Percentiles rank a stretch among this genome's conserved stretches.
phyloP scores from a whole-genome alignment of 345 rosid genomes.

The Ricinus communis region DNA sequence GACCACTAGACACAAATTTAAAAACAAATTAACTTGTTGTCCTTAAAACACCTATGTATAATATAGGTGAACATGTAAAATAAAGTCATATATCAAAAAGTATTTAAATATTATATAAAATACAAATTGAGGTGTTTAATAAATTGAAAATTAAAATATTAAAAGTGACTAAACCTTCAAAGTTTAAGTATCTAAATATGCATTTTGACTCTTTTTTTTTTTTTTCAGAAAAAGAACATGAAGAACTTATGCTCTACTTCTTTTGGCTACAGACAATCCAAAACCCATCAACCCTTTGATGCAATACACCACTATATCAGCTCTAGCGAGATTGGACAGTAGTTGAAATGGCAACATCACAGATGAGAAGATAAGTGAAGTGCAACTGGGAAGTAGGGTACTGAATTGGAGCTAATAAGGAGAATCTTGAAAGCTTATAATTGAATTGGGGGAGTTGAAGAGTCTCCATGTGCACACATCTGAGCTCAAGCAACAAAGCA shows the following conservation, averaged over 20 bases:
- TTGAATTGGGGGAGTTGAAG: slow-evolving; percentile 3
- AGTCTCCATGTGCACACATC: slow-evolving; percentile 18
- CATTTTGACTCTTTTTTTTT: no score
- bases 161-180: no score
- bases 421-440: slow-evolving; percentile 8
- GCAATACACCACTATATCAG: neutral
- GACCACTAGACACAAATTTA: no score
- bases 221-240: no score
- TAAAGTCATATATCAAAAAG: no score
- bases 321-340: neutral
- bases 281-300: neutral
- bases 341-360: neutral
- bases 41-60: no score
- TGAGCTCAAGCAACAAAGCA: slow-evolving; percentile 8
- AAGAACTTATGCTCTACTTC: neutral
- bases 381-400: neutral
- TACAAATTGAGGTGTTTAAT: no score
- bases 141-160: no score
- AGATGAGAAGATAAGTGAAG: neutral
- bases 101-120: no score
- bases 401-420: neutral
- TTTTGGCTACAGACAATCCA: neutral
- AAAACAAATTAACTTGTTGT: no score
- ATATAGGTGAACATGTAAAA: no score
- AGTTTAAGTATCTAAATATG: no score